Conservation (phyloP, 2,329 filamentous ascomycete species). For the Hortaea sp. region DNA sequence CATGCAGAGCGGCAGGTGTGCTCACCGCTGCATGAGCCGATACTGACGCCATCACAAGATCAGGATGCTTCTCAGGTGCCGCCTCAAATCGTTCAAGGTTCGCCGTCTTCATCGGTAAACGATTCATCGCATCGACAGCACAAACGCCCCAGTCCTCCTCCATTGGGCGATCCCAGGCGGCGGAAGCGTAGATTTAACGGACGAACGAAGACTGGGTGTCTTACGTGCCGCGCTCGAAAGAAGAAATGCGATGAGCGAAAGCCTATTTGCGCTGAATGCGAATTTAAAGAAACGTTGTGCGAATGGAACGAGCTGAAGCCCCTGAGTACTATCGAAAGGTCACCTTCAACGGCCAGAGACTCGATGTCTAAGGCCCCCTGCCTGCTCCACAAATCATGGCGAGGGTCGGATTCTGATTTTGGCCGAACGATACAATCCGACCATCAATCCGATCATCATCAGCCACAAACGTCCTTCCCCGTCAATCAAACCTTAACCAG, state of each 20-base stretch:
- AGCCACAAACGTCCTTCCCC: no score
- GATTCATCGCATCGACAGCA: slow-evolving; percentile 16
- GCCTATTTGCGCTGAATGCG: slow-evolving; percentile 86
- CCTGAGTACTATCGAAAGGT: slow-evolving; percentile 5
- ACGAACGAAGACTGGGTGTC: slow-evolving; percentile 87
- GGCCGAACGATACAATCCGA: no score
- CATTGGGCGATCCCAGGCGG: slow-evolving; percentile 41
- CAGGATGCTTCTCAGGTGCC: no score
- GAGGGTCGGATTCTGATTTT: no score
- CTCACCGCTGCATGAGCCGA: no score
- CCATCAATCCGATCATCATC: no score
- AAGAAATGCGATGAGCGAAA: slow-evolving; percentile 97
- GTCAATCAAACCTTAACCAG: no score
- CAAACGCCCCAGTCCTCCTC: slow-evolving; percentile 22
- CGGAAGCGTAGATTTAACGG: slow-evolving; percentile 82
- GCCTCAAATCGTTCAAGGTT: no score
- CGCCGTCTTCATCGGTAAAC: no score
- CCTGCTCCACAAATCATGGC: slow-evolving; percentile 1
- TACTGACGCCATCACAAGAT: no score
- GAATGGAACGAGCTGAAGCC: slow-evolving; percentile 62
- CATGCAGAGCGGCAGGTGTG: no score
- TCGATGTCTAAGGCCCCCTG: slow-evolving; percentile 6
- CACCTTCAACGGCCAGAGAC: slow-evolving; percentile 10
- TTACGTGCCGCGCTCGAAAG: slow-evolving; percentile 84
- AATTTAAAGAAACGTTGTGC: slow-evolving; percentile 80